Conservation (phyloP, 768 basidiomycete genomes). For the Leucogyrophana mollusca region DNA sequence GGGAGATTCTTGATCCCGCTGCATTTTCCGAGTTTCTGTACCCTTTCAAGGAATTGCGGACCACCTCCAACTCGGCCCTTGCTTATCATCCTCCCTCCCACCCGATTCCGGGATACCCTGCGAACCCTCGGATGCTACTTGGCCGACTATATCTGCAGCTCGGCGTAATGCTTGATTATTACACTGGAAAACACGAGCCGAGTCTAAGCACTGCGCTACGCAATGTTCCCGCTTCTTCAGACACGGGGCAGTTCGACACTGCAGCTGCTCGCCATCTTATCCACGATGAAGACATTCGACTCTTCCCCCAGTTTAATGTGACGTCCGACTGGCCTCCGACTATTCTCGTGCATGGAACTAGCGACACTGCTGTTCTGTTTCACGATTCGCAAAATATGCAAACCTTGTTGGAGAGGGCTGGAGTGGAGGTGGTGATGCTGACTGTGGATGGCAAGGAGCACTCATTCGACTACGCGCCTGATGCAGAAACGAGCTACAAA, state of each 20-base stretch:
- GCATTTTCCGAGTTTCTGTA: constrained; percentile 47
- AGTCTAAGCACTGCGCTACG: constrained; percentile 49
- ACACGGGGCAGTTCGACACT: not conserved
- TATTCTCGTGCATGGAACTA: constrained; percentile 46
- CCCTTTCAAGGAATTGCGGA: constrained; percentile 32
- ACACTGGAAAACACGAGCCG: constrained; percentile 41
- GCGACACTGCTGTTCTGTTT: constrained; percentile 45
- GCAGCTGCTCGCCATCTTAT: constrained; percentile 13
- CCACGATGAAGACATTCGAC: constrained; percentile 26
- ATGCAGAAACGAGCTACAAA: constrained; percentile 40
- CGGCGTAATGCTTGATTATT: constrained; percentile 58
- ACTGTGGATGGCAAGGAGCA: constrained; percentile 48
- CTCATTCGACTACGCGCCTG: constrained; percentile 51
- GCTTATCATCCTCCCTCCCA: constrained; percentile 44
- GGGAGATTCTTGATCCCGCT: constrained; percentile 51
- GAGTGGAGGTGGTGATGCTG: constrained; percentile 34
- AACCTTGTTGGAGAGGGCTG: constrained; percentile 31
- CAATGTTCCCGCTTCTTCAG: constrained; percentile 11
- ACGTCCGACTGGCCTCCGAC: constrained; percentile 42
- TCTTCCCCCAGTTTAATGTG: constrained; percentile 49
- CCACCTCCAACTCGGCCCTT: constrained; percentile 42
- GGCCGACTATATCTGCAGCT: constrained; percentile 58
- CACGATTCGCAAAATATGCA: constrained; percentile 40
- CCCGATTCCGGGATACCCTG: constrained; percentile 55
- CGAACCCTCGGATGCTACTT: constrained; percentile 61